Evolutionary conservation across 2,329 filamentous ascomycete genomes (phyloP).

Genomic region (Didymella arachidicola): DNA sequence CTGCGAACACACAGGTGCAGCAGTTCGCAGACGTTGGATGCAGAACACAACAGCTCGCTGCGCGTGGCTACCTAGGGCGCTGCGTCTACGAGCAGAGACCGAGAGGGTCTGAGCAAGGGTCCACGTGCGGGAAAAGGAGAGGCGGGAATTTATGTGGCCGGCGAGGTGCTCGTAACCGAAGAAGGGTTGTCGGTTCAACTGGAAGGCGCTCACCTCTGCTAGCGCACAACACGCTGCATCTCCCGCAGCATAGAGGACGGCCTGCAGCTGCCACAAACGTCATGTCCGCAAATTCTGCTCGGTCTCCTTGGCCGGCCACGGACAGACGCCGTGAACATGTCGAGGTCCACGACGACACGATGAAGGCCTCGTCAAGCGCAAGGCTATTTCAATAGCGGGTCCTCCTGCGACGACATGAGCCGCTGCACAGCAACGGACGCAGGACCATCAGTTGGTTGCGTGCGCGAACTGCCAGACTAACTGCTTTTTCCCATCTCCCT

Average conservation of each 20-base stretch:
- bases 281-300: slow-evolving; percentile 18
- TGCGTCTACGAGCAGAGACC: slow-evolving; percentile 15
- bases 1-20: slow-evolving; percentile 33
- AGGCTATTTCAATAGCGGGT: slow-evolving; percentile 4
- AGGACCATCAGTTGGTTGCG: slow-evolving; percentile 19
- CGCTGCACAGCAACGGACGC: slow-evolving; percentile 8
- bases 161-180: slow-evolving; percentile 17
- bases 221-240: slow-evolving; percentile 12
- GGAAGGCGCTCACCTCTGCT: slow-evolving; percentile 12
- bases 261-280: slow-evolving; percentile 24
- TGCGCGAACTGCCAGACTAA: slow-evolving; percentile 18
- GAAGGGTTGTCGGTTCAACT: slow-evolving; percentile 13
- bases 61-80: slow-evolving; percentile 12
- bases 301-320: slow-evolving; percentile 4
- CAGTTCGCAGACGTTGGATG: slow-evolving; percentile 31
- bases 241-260: slow-evolving; percentile 7
- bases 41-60: slow-evolving; percentile 12
- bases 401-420: slow-evolving; percentile 3
- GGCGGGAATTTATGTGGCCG: slow-evolving; percentile 23
- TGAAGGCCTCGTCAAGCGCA: neutral
- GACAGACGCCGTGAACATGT: neutral
- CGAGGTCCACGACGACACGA: neutral
- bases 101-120: slow-evolving; percentile 23
- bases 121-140: slow-evolving; percentile 33
- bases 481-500: slow-evolving; percentile 20